phyloP scores from a whole-genome alignment of 352 stramenopile species.

The Ophiocytium majus region DNA sequence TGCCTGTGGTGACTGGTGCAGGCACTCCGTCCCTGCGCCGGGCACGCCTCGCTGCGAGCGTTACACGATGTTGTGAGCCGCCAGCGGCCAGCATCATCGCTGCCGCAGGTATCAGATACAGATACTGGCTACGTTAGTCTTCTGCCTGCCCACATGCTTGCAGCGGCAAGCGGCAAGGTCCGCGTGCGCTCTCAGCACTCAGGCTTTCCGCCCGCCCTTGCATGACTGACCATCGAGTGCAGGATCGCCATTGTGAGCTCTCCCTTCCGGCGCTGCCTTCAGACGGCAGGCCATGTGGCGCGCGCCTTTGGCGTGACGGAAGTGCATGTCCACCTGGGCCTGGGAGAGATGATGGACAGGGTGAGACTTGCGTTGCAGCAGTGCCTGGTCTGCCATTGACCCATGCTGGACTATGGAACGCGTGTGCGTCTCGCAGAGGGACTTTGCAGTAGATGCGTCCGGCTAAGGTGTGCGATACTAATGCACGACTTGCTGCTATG shows the following conservation, averaged over 20 bases:
- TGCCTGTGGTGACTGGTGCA: no score
- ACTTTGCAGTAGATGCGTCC: not conserved
- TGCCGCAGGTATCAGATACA: no score
- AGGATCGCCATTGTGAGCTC: conserved; percentile 36
- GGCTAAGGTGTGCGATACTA: not conserved
- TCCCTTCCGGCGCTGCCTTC: conserved; percentile 51
- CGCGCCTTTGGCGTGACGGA: conserved; percentile 30
- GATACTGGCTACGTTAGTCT: not conserved
- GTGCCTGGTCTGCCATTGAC: not conserved
- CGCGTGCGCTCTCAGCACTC: not conserved
- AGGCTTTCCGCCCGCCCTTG: not conserved
- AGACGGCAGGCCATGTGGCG: conserved; percentile 50
- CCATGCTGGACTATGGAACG: not conserved
- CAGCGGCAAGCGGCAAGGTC: not conserved
- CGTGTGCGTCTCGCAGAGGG: not conserved
- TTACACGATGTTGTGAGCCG: no score
- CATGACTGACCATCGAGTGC: not conserved
- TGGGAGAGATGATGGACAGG: conserved; percentile 53
- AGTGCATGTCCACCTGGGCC: conserved; percentile 40
- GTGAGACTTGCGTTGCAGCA: conserved; percentile 20
- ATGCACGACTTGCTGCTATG: not conserved
- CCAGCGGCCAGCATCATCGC: no score
- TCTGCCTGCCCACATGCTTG: not conserved
- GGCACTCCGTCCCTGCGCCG: no score
- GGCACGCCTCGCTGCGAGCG: no score